Evolutionary conservation across 441 rosid species (phyloP), one percentile per base, ranked within the genome.

Genomic region (Manihot esculenta): DNA sequence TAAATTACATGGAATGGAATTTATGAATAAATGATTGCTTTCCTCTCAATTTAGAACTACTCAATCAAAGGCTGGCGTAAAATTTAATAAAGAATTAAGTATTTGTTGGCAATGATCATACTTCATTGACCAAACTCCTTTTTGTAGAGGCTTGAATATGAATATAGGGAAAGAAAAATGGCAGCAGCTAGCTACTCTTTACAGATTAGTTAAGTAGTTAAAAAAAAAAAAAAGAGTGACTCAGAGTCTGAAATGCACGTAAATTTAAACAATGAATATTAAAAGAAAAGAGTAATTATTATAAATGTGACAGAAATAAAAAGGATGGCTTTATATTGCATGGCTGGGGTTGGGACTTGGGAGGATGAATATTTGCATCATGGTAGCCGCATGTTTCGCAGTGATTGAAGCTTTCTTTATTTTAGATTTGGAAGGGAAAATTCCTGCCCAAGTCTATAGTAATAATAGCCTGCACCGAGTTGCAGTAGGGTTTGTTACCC

Each of bases 321-420:
- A 58, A 14, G 42, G 7, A 30, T 11, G 18, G 45, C 26, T 57
- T 18, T 7, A 7, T 5, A 10, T 1, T 55, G 72, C n/a, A n/a
- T n/a, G n/a, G n/a, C n/a, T n/a, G n/a, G n/a, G 59, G 26, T 15
- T 24, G 53, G 45, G 30, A 17, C 10, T 12, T 30, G 35, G 33
- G 14, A 33, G 38, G 35, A 48, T 45, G 49, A 24, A 50, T 65
- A 24, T 9, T 14, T 26, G n/a, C 38, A 56, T 10, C 23, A 48
- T 54, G 26, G 41, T 26, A 59, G 78, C 72, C 79, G 76, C 61
- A 70, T 41, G 65, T 78, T 55, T 42, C 64, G 85, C 78, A 56
- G 72, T 61, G 20, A 38, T 61, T 24, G 60, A 68, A 70, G 71
- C 35, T 47, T 14, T 47, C 23, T 56, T 55, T 56, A 55, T 63